These are phyloP conservation scores for Fomitopsis betulina DNA, from an alignment of 1,284 basidiomycete species.

Conservation along the genomic window DNA sequence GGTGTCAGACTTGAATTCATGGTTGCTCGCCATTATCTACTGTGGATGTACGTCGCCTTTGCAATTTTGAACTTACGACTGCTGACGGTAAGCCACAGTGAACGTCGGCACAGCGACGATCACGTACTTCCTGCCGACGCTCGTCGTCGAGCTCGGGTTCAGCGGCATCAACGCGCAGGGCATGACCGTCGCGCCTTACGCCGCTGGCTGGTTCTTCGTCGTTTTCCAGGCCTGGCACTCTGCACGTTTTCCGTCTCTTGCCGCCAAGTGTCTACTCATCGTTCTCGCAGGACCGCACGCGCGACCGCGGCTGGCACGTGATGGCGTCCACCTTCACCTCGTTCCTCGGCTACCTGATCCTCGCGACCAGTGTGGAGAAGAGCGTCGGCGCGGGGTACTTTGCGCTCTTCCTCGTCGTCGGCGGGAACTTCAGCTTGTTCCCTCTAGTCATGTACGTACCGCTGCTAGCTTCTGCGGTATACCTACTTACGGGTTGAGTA, in stretches of 20 bases:
- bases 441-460: constrained; percentile 48
- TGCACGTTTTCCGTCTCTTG: neutral
- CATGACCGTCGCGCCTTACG: constrained; percentile 50
- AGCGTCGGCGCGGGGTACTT: constrained; percentile 51
- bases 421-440: constrained; percentile 50
- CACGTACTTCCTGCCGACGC: constrained; percentile 53
- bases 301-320: constrained; percentile 50
- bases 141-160: constrained; percentile 50
- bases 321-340: constrained; percentile 42
- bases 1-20: constrained; percentile 42
- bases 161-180: constrained; percentile 51
- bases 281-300: constrained; percentile 38
- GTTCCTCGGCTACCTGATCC: constrained; percentile 46
- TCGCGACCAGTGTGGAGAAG: constrained; percentile 44
- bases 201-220: constrained; percentile 50
- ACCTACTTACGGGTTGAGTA: neutral
- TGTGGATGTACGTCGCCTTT: constrained; percentile 40
- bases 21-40: constrained; percentile 47
- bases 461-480: neutral
- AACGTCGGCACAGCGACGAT: constrained; percentile 53
- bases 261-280: neutral
- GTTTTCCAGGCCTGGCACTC: constrained; percentile 45
- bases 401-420: constrained; percentile 50
- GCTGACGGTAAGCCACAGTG: constrained; percentile 28
- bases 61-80: neutral